A percentile compares a stretch with the other conserved stretches of the same genome.
Conservation (phyloP, 768 basidiomycete species). For the Leccinum subtestaceum region DNA sequence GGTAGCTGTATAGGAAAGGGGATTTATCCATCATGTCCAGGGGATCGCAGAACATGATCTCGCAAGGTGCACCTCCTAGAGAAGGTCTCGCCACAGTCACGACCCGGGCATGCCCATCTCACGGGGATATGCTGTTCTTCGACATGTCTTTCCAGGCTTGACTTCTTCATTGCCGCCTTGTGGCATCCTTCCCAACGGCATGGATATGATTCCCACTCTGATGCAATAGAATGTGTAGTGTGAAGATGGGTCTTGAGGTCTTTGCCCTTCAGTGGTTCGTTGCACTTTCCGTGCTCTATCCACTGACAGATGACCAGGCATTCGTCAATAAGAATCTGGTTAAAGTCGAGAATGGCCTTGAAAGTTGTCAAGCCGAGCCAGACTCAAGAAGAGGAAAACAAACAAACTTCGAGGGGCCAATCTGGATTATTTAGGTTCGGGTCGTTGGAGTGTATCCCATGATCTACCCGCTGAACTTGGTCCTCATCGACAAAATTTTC, state of each 20-base stretch:
- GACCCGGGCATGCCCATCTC: constrained; percentile 10
- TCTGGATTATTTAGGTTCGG: not conserved
- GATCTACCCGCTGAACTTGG: constrained; percentile 1
- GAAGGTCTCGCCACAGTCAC: not conserved
- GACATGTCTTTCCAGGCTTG: constrained; percentile 11
- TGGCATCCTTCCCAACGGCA: constrained; percentile 13
- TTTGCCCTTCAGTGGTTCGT: not conserved
- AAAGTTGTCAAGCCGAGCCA: not conserved
- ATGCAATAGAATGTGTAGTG: not conserved
- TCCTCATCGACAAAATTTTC: not conserved
- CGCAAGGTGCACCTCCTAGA: not conserved
- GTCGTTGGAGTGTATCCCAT: constrained; percentile 3
- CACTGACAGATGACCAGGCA: constrained; percentile 2
- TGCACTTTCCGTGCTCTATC: constrained; percentile 4
- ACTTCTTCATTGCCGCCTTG: not conserved
- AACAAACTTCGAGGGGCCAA: constrained; percentile 2
- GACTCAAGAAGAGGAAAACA: not conserved
- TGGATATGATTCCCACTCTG: not conserved
- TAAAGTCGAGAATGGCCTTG: constrained; percentile 10
- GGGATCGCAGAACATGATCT: not conserved
- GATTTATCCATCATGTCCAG: not conserved
- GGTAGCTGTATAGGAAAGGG: not conserved
- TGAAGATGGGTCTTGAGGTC: constrained; percentile 9
- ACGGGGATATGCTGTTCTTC: constrained; percentile 11
- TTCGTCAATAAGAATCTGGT: constrained; percentile 1